Evolutionary conservation across 2,329 filamentous ascomycete genomes (phyloP), one percentile per base, ranked within the genome.

Genomic region (Biscogniauxia marginata): DNA sequence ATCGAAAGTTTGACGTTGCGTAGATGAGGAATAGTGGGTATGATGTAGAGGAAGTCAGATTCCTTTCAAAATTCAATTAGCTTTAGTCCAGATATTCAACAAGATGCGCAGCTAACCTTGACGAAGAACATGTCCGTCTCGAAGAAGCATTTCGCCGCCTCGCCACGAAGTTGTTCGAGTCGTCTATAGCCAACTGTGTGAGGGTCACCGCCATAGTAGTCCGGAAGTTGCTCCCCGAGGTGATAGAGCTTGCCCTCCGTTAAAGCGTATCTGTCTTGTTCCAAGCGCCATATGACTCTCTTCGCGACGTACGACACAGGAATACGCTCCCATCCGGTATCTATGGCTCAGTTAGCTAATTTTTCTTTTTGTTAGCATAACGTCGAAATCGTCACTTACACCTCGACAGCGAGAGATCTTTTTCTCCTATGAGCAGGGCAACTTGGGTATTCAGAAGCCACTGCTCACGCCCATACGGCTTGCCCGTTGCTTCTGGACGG

Each of bases 381-480:
- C 43, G 18, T 56, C 4, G 3, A 24, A 13, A 1, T 22, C 30
- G 22, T 45, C 49, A 75, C 82, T 74, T 73, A 86, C 83, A 87
- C 75, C 78, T 76, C 13, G 83, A 81, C 3, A 88, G 75, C 13
- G 76, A 73, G 19, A 86, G 72, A 62, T 88, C 85, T 65, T 86
- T 87, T 65, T 87, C 84, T 13, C 85, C 85, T 1, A 88, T 74
- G 7, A 88, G 77, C 13, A 88, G 72, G 7, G 85, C 85, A 50
- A 82, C 84, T 55, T 87, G 82, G 3, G 81, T 84, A 64, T 87
- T 88, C 50, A 88, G 77, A 54, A 88, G 71, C 85, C 85, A 88
- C 62, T 85, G 84, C 63, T 87, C 85, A 50, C 84, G 79, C n/a
- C 84, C 84, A 48, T 79, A 79, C 1, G 77, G 63, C 9, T 79